Evolutionary conservation across 192 early-diverging fungal genomes (phyloP).

Genomic region (Backusella liffmaniae): DNA sequence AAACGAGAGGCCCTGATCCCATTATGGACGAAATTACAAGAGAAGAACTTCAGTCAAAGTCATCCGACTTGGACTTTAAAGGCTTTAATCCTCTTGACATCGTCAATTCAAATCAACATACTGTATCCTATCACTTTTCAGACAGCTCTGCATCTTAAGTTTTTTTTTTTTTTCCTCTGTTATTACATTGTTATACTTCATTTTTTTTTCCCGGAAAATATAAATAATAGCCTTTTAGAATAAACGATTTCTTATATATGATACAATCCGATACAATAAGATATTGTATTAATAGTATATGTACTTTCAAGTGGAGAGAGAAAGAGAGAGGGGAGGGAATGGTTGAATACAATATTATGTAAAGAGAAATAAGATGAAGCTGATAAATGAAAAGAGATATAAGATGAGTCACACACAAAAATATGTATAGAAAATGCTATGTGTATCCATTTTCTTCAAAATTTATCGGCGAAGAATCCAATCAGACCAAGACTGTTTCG

Average conservation of each 20-base stretch:
- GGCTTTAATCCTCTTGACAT: constrained; percentile 19
- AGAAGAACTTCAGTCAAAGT: constrained; percentile 9
- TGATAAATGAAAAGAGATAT: background rate
- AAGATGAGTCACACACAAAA: constrained; percentile 1
- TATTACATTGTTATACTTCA: background rate
- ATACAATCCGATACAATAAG: background rate
- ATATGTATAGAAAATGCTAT: background rate
- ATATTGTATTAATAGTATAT: background rate
- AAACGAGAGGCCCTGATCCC: constrained; percentile 15
- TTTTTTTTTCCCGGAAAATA: background rate
- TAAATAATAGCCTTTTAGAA: background rate
- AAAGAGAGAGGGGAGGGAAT: background rate
- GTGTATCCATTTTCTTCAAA: background rate
- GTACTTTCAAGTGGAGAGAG: background rate
- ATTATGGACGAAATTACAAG: constrained; percentile 22
- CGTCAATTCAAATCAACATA: constrained; percentile 33
- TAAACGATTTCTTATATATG: background rate
- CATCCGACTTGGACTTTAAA: constrained; percentile 22
- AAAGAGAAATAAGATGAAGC: background rate
- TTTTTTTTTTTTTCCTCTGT: background rate
- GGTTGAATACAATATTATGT: background rate
- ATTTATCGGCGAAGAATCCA: constrained; percentile 23
- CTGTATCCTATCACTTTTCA: constrained; percentile 34
- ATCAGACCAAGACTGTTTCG: constrained; percentile 17
- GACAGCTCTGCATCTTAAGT: background rate